Evolutionary conservation across 441 rosid species (phyloP).

Genomic region (Gossypium lobatum): DNA sequence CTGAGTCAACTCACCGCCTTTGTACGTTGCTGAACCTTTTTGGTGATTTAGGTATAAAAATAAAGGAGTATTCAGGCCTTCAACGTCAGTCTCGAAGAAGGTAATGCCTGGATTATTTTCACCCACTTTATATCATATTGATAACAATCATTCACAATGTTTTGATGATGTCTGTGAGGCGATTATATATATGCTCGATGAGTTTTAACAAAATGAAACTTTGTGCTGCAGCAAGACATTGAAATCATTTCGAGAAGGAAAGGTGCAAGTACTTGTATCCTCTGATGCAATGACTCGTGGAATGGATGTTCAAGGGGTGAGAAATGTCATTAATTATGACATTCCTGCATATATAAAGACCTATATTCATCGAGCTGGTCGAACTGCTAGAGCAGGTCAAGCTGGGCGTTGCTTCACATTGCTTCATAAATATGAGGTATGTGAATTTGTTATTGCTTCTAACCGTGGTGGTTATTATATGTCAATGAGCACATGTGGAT

Average conservation of each 20-base stretch:
- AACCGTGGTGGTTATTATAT: neutral
- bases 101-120: constrained; percentile 28
- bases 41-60: constrained; percentile 61
- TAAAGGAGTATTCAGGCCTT: constrained; percentile 86
- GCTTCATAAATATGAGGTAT: constrained; percentile 67
- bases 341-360: constrained; percentile 78
- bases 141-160: neutral
- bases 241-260: constrained; percentile 73
- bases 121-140: neutral
- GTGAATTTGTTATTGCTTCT: constrained; percentile 6
- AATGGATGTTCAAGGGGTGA: constrained; percentile 92
- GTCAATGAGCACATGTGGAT: neutral
- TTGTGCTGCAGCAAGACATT: constrained; percentile 65
- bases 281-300: constrained; percentile 97
- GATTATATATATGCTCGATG: neutral
- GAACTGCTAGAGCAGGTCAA: constrained; percentile 95
- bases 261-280: constrained; percentile 82
- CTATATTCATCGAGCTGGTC: constrained; percentile 90
- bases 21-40: constrained; percentile 75
- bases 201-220: constrained; percentile 13
- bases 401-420: constrained; percentile 83
- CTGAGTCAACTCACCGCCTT: constrained; percentile 78
- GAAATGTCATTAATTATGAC: constrained; percentile 82
- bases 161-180: constrained; percentile 1
- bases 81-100: constrained; percentile 78